Conservation (phyloP, 768 basidiomycete genomes). For the Tricholomella constricta region DNA sequence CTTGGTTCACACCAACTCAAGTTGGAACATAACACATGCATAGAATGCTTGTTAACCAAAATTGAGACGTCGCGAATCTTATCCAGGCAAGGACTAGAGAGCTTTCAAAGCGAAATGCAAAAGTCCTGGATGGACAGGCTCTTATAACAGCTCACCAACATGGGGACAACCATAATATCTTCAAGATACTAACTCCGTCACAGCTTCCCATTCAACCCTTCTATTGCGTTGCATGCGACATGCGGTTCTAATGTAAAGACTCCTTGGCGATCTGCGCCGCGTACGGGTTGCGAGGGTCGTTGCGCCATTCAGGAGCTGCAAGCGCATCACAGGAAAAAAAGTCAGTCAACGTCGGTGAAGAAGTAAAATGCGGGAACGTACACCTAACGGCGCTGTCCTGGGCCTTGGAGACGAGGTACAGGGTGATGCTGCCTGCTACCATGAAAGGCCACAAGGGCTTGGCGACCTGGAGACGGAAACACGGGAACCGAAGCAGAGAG, state of each 20-base stretch:
- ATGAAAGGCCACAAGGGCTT: conserved; percentile 85
- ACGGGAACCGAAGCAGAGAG: neutral
- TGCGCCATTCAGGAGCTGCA: conserved; percentile 51
- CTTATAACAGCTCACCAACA: neutral
- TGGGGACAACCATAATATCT: no score
- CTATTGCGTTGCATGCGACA: no score
- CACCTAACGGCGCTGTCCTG: conserved; percentile 73
- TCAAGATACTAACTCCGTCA: no score
- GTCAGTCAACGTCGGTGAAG: neutral
- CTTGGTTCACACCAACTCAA: no score
- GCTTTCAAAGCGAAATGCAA: no score
- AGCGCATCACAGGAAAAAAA: conserved; percentile 2
- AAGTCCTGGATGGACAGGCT: no score
- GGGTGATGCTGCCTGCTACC: conserved; percentile 61
- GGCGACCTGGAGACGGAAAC: conserved; percentile 46
- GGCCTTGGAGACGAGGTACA: conserved; percentile 65
- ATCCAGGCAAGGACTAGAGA: no score
- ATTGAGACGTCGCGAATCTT: no score
- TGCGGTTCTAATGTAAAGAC: conserved; percentile 40
- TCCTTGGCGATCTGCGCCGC: conserved; percentile 75
- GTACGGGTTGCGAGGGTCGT: conserved; percentile 83
- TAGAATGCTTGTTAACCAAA: no score
- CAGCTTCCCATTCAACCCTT: no score
- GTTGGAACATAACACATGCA: no score
- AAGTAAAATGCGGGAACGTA: conserved; percentile 42